Percentiles rank a stretch among this genome's conserved stretches.
These are phyloP conservation scores for Polytrichum commune DNA, from an alignment of 225 moss, liverwort and hornwort species.

Conservation along the genomic window DNA sequence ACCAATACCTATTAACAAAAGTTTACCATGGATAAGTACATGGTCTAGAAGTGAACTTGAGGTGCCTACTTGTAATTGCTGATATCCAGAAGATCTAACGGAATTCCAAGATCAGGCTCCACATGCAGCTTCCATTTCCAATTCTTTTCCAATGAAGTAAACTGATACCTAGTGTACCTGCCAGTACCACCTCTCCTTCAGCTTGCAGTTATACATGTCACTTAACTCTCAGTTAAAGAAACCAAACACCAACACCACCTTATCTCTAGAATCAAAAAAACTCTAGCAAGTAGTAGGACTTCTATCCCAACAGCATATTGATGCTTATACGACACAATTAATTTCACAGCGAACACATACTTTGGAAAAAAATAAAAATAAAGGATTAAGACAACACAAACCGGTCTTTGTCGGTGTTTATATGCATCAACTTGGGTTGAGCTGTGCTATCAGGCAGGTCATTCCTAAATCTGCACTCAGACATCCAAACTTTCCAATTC, in stretches of 20 bases:
- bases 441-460: slow-evolving; percentile 94
- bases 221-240: neutral
- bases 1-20: too few species aligned
- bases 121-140: slow-evolving; percentile 93
- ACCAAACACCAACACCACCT: neutral
- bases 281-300: too few species aligned
- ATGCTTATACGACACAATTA: too few species aligned
- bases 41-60: neutral
- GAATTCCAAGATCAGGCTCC: slow-evolving; percentile 93
- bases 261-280: too few species aligned
- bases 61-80: slow-evolving; percentile 91
- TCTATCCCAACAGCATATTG: too few species aligned
- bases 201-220: slow-evolving; percentile 6
- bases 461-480: slow-evolving; percentile 84
- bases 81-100: slow-evolving; percentile 92
- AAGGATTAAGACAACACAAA: slow-evolving; percentile 30
- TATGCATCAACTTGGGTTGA: slow-evolving; percentile 97
- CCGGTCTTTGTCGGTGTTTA: slow-evolving; percentile 96
- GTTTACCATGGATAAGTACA: neutral
- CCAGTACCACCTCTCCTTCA: slow-evolving; percentile 18
- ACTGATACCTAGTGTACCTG: slow-evolving; percentile 95
- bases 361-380: neutral
- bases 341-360: too few species aligned
- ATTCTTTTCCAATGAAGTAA: slow-evolving; percentile 85
- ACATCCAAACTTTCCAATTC: neutral